Evolutionary conservation across 129 eudicot genomes (phyloP), one percentile per base, ranked within the genome.

Genomic region (Cynara cardunculus): DNA sequence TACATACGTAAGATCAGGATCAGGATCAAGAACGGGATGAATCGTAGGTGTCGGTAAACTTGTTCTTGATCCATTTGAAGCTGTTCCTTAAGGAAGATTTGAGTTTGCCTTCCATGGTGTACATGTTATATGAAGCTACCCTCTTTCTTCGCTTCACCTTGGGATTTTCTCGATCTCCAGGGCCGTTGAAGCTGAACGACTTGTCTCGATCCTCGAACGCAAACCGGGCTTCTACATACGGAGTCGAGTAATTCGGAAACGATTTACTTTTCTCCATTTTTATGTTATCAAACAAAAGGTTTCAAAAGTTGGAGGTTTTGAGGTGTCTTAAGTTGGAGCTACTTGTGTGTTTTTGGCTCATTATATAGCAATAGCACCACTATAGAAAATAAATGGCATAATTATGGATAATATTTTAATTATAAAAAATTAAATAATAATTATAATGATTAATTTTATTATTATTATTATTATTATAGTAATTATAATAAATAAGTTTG

Each of bases 51-150:
- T 89, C 88, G 7, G 86, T 69, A 56, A 94, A 87, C 77, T 92
- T 95, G 88, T 82, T 90, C 90, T 92, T 95, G 97, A 95, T 90
- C 99, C 99, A 95, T 90, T 90, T 92, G 81, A 95, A 90, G 89
- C 99, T 90, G 85, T 85, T 92, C 30, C 91, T 76, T 19, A 95
- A 65, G 13, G 97, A 90, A 19, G 94, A 90, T 78, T 95, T 95
- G 71, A 95, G 91, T 87, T 92, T 95, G 85, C 94, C 97, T 89
- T 95, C 99, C 90, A 88, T 62, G 72, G 99, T 84, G 71, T 90
- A 95, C 96, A 88, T 87, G 39, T 95, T 92, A 74, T 95, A 95
- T 14, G 87, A 87, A 30, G 99, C 97, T 71, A 95, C 94, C 69
- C 99, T 87, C 80, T 95, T 95, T 81, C 90, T 95, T 88, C 99